Evolutionary conservation across 2,329 filamentous ascomycete species (phyloP).

Genomic region (Chaetomium strumarium): DNA sequence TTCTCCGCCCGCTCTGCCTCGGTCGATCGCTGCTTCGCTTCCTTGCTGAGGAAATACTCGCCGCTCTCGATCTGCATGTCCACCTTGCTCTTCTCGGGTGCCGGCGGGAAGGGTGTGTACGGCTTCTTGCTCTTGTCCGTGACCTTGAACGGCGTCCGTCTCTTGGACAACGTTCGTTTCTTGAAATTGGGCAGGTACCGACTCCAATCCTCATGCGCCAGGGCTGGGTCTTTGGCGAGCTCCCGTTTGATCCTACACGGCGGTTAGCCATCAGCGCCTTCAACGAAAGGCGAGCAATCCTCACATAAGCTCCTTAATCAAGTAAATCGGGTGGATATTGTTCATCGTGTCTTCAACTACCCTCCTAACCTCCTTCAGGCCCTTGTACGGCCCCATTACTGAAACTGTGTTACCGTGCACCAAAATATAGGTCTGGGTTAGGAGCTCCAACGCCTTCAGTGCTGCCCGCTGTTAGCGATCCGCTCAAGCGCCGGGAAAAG

Average conservation of each 20-base stretch:
- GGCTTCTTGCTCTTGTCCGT: slow-evolving; percentile 89
- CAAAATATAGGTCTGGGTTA: slow-evolving; percentile 87
- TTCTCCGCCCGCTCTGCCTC: slow-evolving; percentile 77
- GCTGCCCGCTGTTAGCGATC: slow-evolving; percentile 14
- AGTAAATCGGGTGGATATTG: slow-evolving; percentile 94
- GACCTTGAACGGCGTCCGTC: slow-evolving; percentile 75
- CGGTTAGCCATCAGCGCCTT: neutral
- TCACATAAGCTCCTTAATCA: slow-evolving; percentile 30
- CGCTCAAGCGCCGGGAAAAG: neutral
- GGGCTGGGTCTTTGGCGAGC: slow-evolving; percentile 38
- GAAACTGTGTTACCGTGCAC: slow-evolving; percentile 96
- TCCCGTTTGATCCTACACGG: slow-evolving; percentile 22
- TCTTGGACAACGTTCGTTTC: slow-evolving; percentile 81
- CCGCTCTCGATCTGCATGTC: slow-evolving; percentile 96
- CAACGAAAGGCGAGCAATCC: neutral
- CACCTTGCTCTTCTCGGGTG: slow-evolving; percentile 98
- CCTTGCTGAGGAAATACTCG: slow-evolving; percentile 92
- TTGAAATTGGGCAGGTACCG: slow-evolving; percentile 96
- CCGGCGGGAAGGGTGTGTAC: slow-evolving; percentile 95
- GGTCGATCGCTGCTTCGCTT: slow-evolving; percentile 78
- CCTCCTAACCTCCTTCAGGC: slow-evolving; percentile 83
- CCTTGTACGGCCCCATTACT: slow-evolving; percentile 87
- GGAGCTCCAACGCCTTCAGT: slow-evolving; percentile 85
- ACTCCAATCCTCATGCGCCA: slow-evolving; percentile 89
- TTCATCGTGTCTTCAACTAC: slow-evolving; percentile 94